A percentile compares a stretch with the other conserved stretches of the same genome.
Conservation (phyloP, 495 filamentous ascomycete species). For the Patellaria atrata region DNA sequence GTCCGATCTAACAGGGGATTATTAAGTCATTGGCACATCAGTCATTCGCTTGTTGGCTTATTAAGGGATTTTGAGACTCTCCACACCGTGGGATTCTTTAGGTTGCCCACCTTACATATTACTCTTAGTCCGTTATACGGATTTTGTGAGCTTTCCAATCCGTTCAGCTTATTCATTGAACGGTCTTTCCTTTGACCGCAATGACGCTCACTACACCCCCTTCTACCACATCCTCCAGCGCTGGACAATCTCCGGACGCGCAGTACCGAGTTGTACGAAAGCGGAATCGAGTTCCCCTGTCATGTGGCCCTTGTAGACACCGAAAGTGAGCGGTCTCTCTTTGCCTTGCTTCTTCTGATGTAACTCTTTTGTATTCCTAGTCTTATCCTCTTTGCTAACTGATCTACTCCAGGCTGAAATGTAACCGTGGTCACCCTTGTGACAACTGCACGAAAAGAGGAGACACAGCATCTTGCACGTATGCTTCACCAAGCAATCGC, state of each 20-base stretch:
- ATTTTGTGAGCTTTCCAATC: too few relatives aligned
- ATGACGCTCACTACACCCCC: slow-evolving; percentile 91
- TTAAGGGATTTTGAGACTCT: too few relatives aligned
- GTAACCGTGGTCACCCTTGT: slow-evolving; percentile 82
- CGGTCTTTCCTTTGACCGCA: slow-evolving; percentile 5
- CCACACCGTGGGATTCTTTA: too few relatives aligned
- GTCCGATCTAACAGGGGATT: too few relatives aligned
- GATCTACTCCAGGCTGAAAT: slow-evolving; percentile 54
- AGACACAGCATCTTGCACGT: slow-evolving; percentile 73
- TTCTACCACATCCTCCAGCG: slow-evolving; percentile 68
- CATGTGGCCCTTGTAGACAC: slow-evolving; percentile 83
- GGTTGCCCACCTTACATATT: too few relatives aligned
- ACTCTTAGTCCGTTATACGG: too few relatives aligned
- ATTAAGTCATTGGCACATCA: too few relatives aligned
- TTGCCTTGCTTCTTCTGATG: neutral
- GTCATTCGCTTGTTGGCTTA: too few relatives aligned
- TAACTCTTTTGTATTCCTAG: neutral
- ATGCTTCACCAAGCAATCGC: slow-evolving; percentile 63
- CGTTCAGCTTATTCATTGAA: too few relatives aligned
- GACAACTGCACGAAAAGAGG: slow-evolving; percentile 90
- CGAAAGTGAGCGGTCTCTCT: slow-evolving; percentile 57
- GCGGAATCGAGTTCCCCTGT: slow-evolving; percentile 86
- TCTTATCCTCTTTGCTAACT: too few relatives aligned
- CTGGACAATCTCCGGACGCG: slow-evolving; percentile 66
- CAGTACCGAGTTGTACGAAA: slow-evolving; percentile 85